Evolutionary conservation across 2,329 filamentous ascomycete species (phyloP), one percentile per base, ranked within the genome.

Genomic region (Mariannaea sp.): DNA sequence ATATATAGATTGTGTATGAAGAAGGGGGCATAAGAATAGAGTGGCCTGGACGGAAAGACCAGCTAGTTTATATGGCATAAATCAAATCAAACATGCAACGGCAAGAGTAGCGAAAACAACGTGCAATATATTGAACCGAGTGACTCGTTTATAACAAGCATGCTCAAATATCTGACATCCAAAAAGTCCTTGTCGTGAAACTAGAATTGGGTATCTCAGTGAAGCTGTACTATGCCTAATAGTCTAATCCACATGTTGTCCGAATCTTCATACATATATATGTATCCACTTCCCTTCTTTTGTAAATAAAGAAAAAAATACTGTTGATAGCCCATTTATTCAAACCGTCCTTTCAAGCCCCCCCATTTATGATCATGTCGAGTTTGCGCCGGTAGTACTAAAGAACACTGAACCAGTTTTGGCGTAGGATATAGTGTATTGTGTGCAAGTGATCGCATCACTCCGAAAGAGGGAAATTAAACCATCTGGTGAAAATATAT

Each of bases 161-260:
- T 32, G 13, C 5, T 32, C 29, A 22, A 39, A 9, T 32, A 17
- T 8, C 14, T 32, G 29, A 38, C 33, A 48, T 54, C 27, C 47
- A 56, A 32, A 19, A 24, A n/a, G n/a, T n/a, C 56, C 26, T 45
- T 41, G 43, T 60, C 46, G 33, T 54, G 48, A 53, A 53, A 53
- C 54, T 56, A 55, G 51, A 50, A 53, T 61, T 57, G 61, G 58
- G 59, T 62, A 65, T 65, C 58, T 65, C 43, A 40, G 44, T 51
- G 20, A 45, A 53, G 36, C 55, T 30, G 26, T 39, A 44, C 38
- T 39, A 52, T 55, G 47, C 44, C 44, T 24, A 46, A 38, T 43
- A 20, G 35, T 56, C 51, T 48, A 57, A 38, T 49, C 40, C 51
- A 32, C 41, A 46, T 45, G 36, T 47, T 40, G 16, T 44, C 26